These are phyloP conservation scores for Neocatenulostroma microsporum DNA, from an alignment of 2,329 filamentous ascomycete species.

Conservation along the genomic window DNA sequence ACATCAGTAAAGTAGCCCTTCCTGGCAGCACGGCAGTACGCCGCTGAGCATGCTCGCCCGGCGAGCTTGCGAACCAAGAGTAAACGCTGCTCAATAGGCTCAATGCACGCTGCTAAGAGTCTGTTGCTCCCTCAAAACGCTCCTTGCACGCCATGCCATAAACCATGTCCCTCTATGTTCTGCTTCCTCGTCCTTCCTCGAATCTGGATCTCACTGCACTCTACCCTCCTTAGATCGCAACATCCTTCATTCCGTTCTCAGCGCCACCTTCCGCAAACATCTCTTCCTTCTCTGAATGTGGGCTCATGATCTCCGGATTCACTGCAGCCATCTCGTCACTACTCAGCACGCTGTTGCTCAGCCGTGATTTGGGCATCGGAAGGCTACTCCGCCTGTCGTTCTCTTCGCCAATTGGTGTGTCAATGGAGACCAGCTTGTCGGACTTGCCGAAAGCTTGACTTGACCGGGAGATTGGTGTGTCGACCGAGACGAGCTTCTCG, in stretches of 20 bases:
- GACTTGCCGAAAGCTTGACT: conserved; percentile 13
- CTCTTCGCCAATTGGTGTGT: conserved; percentile 28
- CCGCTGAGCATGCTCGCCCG: too few species aligned
- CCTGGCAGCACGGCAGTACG: too few species aligned
- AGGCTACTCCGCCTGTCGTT: conserved; percentile 13
- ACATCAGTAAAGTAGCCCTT: too few species aligned
- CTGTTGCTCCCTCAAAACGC: too few species aligned
- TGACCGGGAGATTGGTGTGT: conserved; percentile 9
- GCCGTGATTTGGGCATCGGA: conserved; percentile 9
- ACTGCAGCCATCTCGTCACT: conserved; percentile 26
- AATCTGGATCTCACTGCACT: too few species aligned
- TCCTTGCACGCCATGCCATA: too few species aligned
- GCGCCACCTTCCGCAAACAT: conserved; percentile 8
- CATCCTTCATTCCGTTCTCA: conserved; percentile 39
- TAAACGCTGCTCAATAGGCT: too few species aligned
- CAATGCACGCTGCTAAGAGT: too few species aligned
- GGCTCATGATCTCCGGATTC: conserved; percentile 12
- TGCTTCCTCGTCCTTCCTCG: too few species aligned
- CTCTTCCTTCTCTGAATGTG: conserved; percentile 7
- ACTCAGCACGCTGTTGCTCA: conserved; percentile 28
- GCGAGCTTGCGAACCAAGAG: too few species aligned
- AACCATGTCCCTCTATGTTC: too few species aligned
- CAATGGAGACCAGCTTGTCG: conserved; percentile 36
- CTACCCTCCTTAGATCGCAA: too few species aligned
- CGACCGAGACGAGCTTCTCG: conserved; percentile 26